Evolutionary conservation across 2,329 filamentous ascomycete species (phyloP).

Genomic region (Trichoderma guizhouense): DNA sequence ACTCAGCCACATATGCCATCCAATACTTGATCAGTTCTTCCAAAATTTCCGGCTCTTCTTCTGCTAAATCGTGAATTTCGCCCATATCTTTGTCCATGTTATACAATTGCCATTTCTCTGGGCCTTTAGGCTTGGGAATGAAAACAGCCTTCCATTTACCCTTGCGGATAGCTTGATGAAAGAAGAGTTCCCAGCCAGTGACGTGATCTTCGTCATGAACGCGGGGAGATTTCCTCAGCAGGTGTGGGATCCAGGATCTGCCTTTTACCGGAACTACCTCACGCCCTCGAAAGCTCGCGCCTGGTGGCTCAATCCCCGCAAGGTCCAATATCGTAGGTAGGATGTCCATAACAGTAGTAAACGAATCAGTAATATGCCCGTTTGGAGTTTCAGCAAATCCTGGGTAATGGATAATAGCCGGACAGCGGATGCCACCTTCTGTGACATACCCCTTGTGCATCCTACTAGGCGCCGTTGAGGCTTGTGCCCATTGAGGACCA

Average conservation of each 20-base stretch:
- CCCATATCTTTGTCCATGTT: conserved; percentile 31
- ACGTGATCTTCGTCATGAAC: conserved; percentile 7
- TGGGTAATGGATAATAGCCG: conserved; percentile 4
- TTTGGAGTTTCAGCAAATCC: neutral
- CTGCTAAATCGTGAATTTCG: conserved; percentile 31
- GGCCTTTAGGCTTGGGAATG: conserved; percentile 1
- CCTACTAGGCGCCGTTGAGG: conserved; percentile 36
- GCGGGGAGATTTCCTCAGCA: neutral
- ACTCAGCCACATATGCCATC: conserved; percentile 34
- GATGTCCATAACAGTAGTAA: conserved; percentile 11
- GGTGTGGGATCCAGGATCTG: neutral
- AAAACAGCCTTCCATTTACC: conserved; percentile 11
- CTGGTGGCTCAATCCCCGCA: neutral
- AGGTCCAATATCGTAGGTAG: conserved; percentile 6
- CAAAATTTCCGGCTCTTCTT: conserved; percentile 26
- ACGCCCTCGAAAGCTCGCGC: neutral
- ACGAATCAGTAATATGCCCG: neutral
- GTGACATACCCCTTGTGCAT: conserved; percentile 40
- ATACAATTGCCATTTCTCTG: conserved; percentile 33
- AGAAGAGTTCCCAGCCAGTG: conserved; percentile 8
- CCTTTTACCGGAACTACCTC: conserved; percentile 7
- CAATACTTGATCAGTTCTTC: conserved; percentile 28
- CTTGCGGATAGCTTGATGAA: conserved; percentile 8
- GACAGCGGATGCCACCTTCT: conserved; percentile 42
- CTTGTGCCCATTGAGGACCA: conserved; percentile 51